Percentiles rank a stretch among this genome's conserved stretches.
These are phyloP conservation scores for Canna indica DNA, from an alignment of 176 grass and related monocot species.

Conservation along the genomic window DNA sequence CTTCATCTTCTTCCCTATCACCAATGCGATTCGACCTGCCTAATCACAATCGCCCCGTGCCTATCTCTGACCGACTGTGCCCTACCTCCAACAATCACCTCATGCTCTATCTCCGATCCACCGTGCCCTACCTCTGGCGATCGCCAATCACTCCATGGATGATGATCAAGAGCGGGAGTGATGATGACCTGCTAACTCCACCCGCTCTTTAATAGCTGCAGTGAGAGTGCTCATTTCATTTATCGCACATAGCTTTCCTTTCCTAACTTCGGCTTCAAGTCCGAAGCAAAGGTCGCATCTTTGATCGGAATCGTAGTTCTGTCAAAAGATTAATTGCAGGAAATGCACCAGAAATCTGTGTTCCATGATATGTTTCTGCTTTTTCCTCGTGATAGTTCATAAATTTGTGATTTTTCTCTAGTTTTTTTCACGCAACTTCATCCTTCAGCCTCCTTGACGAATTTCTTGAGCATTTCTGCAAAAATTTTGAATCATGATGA, in stretches of 20 bases:
- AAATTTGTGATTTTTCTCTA: background rate
- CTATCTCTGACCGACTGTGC: too few species aligned
- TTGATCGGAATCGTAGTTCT: background rate
- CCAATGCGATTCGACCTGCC: too few species aligned
- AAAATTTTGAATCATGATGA: background rate
- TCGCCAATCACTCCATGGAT: too few species aligned
- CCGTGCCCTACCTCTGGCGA: too few species aligned
- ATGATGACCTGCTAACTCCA: background rate
- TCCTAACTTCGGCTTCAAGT: background rate
- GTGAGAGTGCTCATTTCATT: background rate
- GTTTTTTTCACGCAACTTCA: background rate
- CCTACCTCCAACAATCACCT: too few species aligned
- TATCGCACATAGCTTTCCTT: background rate
- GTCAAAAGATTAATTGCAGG: background rate
- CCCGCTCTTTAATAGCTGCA: background rate
- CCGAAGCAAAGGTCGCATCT: background rate
- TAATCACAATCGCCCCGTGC: too few species aligned
- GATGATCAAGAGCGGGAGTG: too few species aligned
- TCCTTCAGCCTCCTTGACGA: background rate
- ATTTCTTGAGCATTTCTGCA: background rate
- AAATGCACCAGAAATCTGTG: background rate
- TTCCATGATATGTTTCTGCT: background rate
- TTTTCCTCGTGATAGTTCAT: background rate
- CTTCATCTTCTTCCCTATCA: too few species aligned
- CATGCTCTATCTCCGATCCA: too few species aligned